phyloP scores from a whole-genome alignment of 179 eudicot species.

The Actinidia chinensis region DNA sequence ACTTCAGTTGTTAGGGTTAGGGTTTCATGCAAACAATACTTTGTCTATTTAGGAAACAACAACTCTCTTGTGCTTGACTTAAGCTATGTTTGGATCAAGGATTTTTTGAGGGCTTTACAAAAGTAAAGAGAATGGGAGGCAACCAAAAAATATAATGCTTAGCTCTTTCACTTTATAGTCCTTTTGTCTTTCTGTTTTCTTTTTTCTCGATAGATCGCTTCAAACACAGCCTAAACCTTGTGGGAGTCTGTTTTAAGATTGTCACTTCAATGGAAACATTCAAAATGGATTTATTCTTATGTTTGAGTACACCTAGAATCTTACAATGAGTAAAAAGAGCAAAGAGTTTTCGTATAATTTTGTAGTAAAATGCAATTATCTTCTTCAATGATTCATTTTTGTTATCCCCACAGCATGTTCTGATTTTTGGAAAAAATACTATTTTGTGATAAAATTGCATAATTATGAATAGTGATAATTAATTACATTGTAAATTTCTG shows the following conservation, averaged over 20 bases:
- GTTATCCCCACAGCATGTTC: background rate
- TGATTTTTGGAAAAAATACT: background rate
- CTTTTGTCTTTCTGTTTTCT: too few species aligned
- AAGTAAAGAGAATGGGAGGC: too few species aligned
- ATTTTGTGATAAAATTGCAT: background rate
- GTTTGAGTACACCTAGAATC: too few species aligned
- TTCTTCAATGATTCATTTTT: background rate
- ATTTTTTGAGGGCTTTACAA: too few species aligned
- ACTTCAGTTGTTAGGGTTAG: background rate
- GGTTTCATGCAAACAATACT: slow-evolving; percentile 12
- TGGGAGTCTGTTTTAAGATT: background rate
- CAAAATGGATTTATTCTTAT: background rate
- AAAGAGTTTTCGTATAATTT: background rate
- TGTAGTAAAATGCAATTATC: background rate
- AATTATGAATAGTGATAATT: background rate
- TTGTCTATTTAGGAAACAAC: background rate
- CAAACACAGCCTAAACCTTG: too few species aligned
- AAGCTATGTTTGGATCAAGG: too few species aligned
- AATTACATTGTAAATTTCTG: background rate
- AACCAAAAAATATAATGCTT: too few species aligned
- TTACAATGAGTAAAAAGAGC: too few species aligned
- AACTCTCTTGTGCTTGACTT: background rate
- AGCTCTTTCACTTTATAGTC: too few species aligned
- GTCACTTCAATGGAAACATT: background rate
- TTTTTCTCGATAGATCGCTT: too few species aligned